Evolutionary conservation across 495 filamentous ascomycete species (phyloP), one percentile per base, ranked within the genome.

Genomic region (Aspergillus wentii): DNA sequence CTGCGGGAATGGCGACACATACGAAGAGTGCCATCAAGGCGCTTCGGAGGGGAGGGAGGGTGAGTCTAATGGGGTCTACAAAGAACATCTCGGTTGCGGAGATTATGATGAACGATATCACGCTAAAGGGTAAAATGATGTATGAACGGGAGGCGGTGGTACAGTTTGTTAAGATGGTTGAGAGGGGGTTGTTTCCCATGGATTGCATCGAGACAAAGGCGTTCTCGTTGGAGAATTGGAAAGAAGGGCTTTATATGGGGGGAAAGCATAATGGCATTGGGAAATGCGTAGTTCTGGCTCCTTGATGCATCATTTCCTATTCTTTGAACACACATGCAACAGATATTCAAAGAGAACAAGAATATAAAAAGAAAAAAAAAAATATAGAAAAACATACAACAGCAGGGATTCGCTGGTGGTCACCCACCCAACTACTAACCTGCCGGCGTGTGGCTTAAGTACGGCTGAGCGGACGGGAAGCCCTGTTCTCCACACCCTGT

Each of bases 51-150:
- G 32, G 38, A 15, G 43, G 43, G n/a, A 23, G 36, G n/a, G 22
- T 29, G 14, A 45, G 29, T 19, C n/a, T 35, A 13, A 45, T 45
- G 43, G 43, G 43, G 1, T 21, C 38, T 23, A 16, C 17, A 19
- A n/a, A 14, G 7, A 35, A 23, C 33, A 20, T 35, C 22, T 15
- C 3, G 11, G 28, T 10, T 17, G 20, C 30, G 15, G 5, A 27
- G 16, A 38, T 61, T 5, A 44, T 68, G 21, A 19, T 31, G 4
- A 47, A 34, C 18, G 51, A 57, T 30, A 50, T 66, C 9, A 41
- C 49, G 6, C 20, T 69, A 3, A 61, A 57, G 17, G 67, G 64
- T 14, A 62, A 64, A 35, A 21, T 60, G 30, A 71, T 71, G 67
- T 61, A 58, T 35, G 39, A 57, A 27, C 48, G 58, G 8, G 52